Percentiles rank a stretch among this genome's conserved stretches.
Evolutionary conservation across 2,329 filamentous ascomycete genomes (phyloP).

Genomic region (Neonectria sp.): DNA sequence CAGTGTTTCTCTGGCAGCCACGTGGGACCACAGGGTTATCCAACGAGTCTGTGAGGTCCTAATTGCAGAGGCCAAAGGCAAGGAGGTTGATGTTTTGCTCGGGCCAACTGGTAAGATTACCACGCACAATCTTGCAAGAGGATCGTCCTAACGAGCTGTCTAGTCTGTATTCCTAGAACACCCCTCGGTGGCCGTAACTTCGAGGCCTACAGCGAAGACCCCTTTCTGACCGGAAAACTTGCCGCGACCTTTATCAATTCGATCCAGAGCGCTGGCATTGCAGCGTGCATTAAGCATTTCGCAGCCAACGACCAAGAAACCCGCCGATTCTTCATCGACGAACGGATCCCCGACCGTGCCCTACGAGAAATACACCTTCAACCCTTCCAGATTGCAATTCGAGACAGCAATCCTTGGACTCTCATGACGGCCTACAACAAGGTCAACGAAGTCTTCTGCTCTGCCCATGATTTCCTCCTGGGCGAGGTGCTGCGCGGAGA

Average conservation of each 20-base stretch:
- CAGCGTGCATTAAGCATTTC: slow-evolving; percentile 59
- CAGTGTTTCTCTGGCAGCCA: slow-evolving; percentile 35
- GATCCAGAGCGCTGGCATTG: slow-evolving; percentile 55
- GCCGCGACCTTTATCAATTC: slow-evolving; percentile 49
- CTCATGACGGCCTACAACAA: slow-evolving; percentile 63
- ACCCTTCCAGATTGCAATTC: slow-evolving; percentile 59
- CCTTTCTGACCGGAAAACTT: slow-evolving; percentile 55
- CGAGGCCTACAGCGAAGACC: slow-evolving; percentile 58
- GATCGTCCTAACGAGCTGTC: not conserved
- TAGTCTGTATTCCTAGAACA: slow-evolving; percentile 34
- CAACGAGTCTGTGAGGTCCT: slow-evolving; percentile 26
- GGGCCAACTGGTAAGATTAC: slow-evolving; percentile 26
- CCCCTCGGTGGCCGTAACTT: slow-evolving; percentile 58
- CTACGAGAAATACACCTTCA: slow-evolving; percentile 55
- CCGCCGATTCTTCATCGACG: slow-evolving; percentile 33
- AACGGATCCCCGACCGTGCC: slow-evolving; percentile 30
- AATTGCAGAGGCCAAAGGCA: slow-evolving; percentile 34
- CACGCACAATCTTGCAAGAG: fast-evolving
- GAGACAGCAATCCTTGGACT: slow-evolving; percentile 54
- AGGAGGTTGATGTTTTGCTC: slow-evolving; percentile 32
- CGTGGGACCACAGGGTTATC: slow-evolving; percentile 25
- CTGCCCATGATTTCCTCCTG: slow-evolving; percentile 56
- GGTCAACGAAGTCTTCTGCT: slow-evolving; percentile 59
- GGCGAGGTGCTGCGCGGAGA: slow-evolving; percentile 57
- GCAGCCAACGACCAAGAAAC: slow-evolving; percentile 55